Evolutionary conservation across 2,329 filamentous ascomycete genomes (phyloP), one percentile per base, ranked within the genome.

Genomic region (Helminthosporium solani): DNA sequence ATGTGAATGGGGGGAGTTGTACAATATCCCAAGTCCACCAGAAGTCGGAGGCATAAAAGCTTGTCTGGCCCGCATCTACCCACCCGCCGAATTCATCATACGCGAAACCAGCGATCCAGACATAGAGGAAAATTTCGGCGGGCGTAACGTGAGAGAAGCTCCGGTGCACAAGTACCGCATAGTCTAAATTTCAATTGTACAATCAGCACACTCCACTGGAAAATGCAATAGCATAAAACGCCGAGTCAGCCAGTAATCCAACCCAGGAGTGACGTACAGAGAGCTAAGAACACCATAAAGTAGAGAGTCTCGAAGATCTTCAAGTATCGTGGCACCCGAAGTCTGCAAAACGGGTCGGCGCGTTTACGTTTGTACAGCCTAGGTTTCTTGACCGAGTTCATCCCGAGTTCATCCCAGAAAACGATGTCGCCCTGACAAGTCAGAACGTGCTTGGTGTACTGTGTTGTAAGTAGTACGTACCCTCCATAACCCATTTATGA

Each of bases 61-160:
- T 95, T 30, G 91, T 81, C 25, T 88, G 85, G 0, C 91, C 91
- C 1, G 91, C 90, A 72, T 96, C 69, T 42, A 84, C 79, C 73
- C 89, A 90, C 60, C 95, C 89, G 3, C 63, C 63, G 33, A 69
- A 75, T 70, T 91, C 90, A 57, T 96, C 90, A 62, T 94, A 95
- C 31, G 87, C 83, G 73, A 95, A 96, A 7, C 89, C 87, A 3
- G 84, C 84, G 57, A 96, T 86, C 87, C 90, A 96, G 40, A 95
- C 70, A 64, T 92, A 94, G 33, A 96, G 79, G 14, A 88, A 64
- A 2, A 86, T 72, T 66, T 96, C 90, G 15, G 84, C 74, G 0
- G 76, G 63, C 0, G 86, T 89, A 42, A 96, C 82, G 21, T 76
- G 75, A 15, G 77, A 75, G 7, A 83, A 79, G 54, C 87, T 83